These are phyloP conservation scores for Flueggea neowawraea DNA, from an alignment of 441 rosid species.

Conservation along the genomic window DNA sequence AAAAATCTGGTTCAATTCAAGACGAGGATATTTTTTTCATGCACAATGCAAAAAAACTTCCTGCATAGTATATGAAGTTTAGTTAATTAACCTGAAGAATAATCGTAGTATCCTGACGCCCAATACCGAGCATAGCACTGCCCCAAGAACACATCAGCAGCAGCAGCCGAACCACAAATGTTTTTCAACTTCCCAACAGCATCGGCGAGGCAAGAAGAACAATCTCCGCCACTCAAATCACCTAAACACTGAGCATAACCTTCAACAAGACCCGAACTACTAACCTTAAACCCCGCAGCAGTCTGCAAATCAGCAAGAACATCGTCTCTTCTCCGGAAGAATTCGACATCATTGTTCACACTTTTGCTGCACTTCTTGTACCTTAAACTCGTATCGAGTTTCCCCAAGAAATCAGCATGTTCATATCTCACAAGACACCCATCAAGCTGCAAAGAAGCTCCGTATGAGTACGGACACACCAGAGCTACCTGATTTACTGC, in stretches of 20 bases:
- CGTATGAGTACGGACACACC: conserved; percentile 49
- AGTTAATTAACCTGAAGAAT: conserved; percentile 29
- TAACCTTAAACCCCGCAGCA: conserved; percentile 56
- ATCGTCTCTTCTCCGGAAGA: conserved; percentile 46
- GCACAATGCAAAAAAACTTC: too few relatives aligned
- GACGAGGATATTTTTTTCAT: too few relatives aligned
- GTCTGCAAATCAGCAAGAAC: conserved; percentile 58
- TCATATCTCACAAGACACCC: conserved; percentile 73
- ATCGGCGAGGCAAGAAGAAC: conserved; percentile 59
- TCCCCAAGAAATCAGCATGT: conserved; percentile 53
- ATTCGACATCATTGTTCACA: conserved; percentile 31
- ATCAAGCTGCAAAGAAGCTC: conserved; percentile 69
- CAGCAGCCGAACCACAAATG: conserved; percentile 65
- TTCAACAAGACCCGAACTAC: conserved; percentile 72
- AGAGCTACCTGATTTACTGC: conserved; percentile 47
- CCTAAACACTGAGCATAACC: conserved; percentile 86
- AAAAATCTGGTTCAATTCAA: too few relatives aligned
- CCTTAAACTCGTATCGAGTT: conserved; percentile 53
- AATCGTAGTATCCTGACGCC: conserved; percentile 83
- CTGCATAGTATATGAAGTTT: background rate
- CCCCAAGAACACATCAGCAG: conserved; percentile 72
- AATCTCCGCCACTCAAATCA: conserved; percentile 57
- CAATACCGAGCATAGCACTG: conserved; percentile 84
- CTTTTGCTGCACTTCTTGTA: conserved; percentile 54
- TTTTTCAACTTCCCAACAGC: conserved; percentile 66